phyloP scores from a whole-genome alignment of 768 basidiomycete species.

The Hericium rajendrae region DNA sequence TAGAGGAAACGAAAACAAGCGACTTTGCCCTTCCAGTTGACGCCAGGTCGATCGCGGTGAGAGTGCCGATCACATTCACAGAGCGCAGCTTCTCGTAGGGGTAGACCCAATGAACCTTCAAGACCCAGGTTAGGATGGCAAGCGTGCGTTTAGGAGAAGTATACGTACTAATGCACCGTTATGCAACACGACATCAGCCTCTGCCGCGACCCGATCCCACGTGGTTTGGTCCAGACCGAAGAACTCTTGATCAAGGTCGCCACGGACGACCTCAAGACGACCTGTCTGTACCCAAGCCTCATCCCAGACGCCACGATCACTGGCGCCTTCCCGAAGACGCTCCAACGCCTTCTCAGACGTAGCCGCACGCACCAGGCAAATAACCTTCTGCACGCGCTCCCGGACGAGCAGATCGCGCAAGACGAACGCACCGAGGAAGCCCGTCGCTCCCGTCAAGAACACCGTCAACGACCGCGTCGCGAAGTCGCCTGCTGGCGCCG shows the following conservation, averaged over 20 bases:
- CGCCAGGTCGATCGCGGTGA: conserved; percentile 76
- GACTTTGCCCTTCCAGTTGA: conserved; percentile 64
- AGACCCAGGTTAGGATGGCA: neutral
- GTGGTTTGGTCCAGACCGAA: conserved; percentile 60
- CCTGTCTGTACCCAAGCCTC: conserved; percentile 66
- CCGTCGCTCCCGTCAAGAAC: conserved; percentile 95
- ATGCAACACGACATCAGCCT: conserved; percentile 81
- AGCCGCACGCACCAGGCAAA: conserved; percentile 83
- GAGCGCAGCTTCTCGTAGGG: conserved; percentile 89
- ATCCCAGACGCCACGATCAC: conserved; percentile 82
- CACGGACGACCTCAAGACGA: conserved; percentile 69
- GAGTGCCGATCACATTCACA: conserved; percentile 87
- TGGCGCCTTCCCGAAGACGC: conserved; percentile 62
- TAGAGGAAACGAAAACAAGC: conserved; percentile 89
- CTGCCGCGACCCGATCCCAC: conserved; percentile 60
- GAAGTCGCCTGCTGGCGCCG: conserved; percentile 50
- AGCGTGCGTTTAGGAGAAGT: neutral
- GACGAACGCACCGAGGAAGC: conserved; percentile 93
- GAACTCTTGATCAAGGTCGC: conserved; percentile 67
- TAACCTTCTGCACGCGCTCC: conserved; percentile 67
- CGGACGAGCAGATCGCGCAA: conserved; percentile 68
- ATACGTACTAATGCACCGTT: conserved; percentile 89
- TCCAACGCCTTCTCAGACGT: conserved; percentile 49
- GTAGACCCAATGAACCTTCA: conserved; percentile 96
- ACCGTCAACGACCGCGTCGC: conserved; percentile 50